Percentiles rank a stretch among this genome's conserved stretches.
These are phyloP conservation scores for Boletus rubroflammeus DNA, from an alignment of 768 basidiomycete genomes.

Conservation along the genomic window DNA sequence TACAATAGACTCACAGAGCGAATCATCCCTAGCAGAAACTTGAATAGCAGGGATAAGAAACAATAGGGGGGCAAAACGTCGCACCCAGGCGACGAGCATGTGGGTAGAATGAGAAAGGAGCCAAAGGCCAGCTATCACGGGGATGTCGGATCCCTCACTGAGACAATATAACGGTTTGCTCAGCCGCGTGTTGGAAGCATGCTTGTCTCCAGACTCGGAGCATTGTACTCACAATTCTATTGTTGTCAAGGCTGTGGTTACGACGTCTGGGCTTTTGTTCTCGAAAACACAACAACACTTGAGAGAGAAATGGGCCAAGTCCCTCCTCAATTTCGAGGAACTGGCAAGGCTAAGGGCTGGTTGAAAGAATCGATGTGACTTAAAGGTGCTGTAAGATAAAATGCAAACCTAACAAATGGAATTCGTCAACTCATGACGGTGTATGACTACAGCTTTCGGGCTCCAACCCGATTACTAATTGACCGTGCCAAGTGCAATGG, in stretches of 20 bases:
- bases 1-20: conserved; percentile 51
- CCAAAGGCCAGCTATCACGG: conserved; percentile 27
- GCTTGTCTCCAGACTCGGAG: conserved; percentile 20
- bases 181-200: conserved; percentile 27
- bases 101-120: conserved; percentile 14
- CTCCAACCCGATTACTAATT: not conserved
- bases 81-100: conserved; percentile 81
- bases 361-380: not conserved
- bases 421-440: not conserved
- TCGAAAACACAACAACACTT: conserved; percentile 6
- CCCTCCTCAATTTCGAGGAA: not conserved
- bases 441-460: not conserved
- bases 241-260: conserved; percentile 30
- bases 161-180: conserved; percentile 24
- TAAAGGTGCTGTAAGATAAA: not conserved
- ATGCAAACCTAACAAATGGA: not conserved
- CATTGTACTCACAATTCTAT: conserved; percentile 32
- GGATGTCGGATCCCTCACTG: conserved; percentile 8
- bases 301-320: not conserved
- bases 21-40: conserved; percentile 48
- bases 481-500: not conserved
- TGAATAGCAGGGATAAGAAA: conserved; percentile 37
- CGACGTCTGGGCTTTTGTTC: conserved; percentile 19
- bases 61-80: conserved; percentile 46
- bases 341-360: not conserved